Percentiles rank a stretch among this genome's conserved stretches.
phyloP scores from a whole-genome alignment of 345 rosid species.

The Salix brachista region DNA sequence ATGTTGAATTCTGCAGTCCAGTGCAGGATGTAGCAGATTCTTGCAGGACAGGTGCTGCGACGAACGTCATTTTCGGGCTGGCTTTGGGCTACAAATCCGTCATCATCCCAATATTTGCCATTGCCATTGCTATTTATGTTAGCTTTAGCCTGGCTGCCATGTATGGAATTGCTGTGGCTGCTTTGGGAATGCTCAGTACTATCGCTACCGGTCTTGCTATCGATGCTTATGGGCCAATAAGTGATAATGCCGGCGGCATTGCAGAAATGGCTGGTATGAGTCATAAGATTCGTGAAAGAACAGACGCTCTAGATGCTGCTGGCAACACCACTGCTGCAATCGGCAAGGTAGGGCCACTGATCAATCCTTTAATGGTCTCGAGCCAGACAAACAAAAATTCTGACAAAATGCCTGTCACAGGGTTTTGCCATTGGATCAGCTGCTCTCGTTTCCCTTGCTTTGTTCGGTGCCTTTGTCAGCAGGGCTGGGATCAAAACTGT shows the following conservation, averaged over 20 bases:
- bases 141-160: conserved; percentile 73
- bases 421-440: conserved; percentile 81
- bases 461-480: conserved; percentile 70
- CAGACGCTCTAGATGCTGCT: conserved; percentile 65
- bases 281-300: conserved; percentile 53
- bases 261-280: conserved; percentile 74
- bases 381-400: not conserved
- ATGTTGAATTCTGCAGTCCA: conserved; percentile 35
- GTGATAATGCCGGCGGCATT: conserved; percentile 68
- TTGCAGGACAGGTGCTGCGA: conserved; percentile 62
- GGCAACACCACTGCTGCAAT: conserved; percentile 77
- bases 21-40: conserved; percentile 76
- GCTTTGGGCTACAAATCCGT: conserved; percentile 68
- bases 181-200: conserved; percentile 69
- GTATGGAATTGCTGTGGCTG: conserved; percentile 70
- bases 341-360: conserved; percentile 45
- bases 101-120: conserved; percentile 62
- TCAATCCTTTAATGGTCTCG: too few relatives aligned
- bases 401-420: conserved; percentile 19
- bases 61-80: conserved; percentile 64
- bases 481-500: conserved; percentile 56
- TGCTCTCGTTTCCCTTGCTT: conserved; percentile 62
- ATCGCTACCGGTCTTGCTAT: conserved; percentile 62
- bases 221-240: conserved; percentile 70
- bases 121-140: conserved; percentile 49